These are phyloP conservation scores for Rhodotorula paludigena DNA, from an alignment of 768 basidiomycete species.

Conservation along the genomic window DNA sequence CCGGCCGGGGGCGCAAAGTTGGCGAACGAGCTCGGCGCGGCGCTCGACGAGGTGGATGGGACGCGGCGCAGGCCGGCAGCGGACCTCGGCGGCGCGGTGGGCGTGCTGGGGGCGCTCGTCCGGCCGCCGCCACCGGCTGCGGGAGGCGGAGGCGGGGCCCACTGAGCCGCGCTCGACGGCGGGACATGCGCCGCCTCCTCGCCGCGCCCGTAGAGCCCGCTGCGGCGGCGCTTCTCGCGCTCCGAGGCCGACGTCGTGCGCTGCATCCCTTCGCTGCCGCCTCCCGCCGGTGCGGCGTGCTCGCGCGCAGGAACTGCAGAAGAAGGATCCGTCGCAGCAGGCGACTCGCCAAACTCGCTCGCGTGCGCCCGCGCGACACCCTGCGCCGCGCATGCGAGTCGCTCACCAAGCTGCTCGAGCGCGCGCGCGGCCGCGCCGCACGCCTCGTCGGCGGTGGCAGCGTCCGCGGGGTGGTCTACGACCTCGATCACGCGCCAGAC, in stretches of 20 bases:
- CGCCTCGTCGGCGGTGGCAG: neutral
- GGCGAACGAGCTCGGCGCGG: slow-evolving; percentile 2
- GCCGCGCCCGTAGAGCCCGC: neutral
- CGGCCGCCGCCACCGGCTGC: no score
- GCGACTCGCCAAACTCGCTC: slow-evolving; percentile 1
- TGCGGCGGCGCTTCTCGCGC: slow-evolving; percentile 3
- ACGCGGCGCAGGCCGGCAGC: neutral
- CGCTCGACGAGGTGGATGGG: neutral
- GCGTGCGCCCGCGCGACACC: neutral
- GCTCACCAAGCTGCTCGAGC: neutral
- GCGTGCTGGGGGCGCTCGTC: no score
- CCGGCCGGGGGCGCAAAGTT: slow-evolving; percentile 3
- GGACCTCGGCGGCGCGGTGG: neutral
- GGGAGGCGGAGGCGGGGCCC: no score
- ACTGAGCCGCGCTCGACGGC: no score
- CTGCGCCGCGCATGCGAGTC: neutral
- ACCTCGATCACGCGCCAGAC: slow-evolving; percentile 12
- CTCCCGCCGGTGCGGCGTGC: no score
- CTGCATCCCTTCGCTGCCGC: no score
- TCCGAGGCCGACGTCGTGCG: neutral
- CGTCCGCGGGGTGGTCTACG: neutral
- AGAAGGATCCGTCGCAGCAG: neutral
- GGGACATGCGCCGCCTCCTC: no score
- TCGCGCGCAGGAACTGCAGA: no score
- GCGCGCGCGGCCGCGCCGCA: neutral